Evolutionary conservation across 352 stramenopile genomes (phyloP), one percentile per base, ranked within the genome.

Genomic region (Phytophthora capsici): DNA sequence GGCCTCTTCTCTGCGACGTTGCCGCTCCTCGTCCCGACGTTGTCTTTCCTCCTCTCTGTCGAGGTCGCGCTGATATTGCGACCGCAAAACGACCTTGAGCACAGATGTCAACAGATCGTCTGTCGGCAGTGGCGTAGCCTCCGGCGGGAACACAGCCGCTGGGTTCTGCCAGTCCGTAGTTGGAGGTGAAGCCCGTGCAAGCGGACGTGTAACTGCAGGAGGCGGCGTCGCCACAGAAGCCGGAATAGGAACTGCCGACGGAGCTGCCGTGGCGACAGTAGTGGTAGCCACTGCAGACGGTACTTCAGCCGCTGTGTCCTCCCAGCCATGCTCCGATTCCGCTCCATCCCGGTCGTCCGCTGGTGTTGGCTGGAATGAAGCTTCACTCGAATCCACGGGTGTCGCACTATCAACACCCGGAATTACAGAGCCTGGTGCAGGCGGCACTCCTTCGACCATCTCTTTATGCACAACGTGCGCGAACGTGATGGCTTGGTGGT

Each of bases 401-500:
- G 45, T 43, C 16, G 73, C 63, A 8, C 41, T 59, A 1, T 66
- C 54, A 12, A 64, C 40, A 14, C 48, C 58, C 16, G 53, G 9
- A 1, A 57, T 23, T 10, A 22, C 34, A 19, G 53, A 26, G 2
- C 43, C 56, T 12, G 47, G 60, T 9, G 65, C 37, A 3, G 54
- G 22, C 8, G 54, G 46, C 5, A 69, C 47, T 6, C 66, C 66
- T 38, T 75, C 70, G 28, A 69, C 49, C 70, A 78, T 78, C 46
- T 78, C 70, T 25, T 71, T 71, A 45, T 78, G 70, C 19, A 78
- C 70, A 10, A 66, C n/a, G 16, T 78, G 70, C 4, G 70, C 70
- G 36, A 78, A 71, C 9, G 48, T 50, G 32, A 78, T 73, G 9
- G 63, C 70, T 41, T 74, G 55, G 28, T 78, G 57, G 41, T 78